Conservation (phyloP, 352 stramenopile genomes). For the Pythium utonaiense region DNA sequence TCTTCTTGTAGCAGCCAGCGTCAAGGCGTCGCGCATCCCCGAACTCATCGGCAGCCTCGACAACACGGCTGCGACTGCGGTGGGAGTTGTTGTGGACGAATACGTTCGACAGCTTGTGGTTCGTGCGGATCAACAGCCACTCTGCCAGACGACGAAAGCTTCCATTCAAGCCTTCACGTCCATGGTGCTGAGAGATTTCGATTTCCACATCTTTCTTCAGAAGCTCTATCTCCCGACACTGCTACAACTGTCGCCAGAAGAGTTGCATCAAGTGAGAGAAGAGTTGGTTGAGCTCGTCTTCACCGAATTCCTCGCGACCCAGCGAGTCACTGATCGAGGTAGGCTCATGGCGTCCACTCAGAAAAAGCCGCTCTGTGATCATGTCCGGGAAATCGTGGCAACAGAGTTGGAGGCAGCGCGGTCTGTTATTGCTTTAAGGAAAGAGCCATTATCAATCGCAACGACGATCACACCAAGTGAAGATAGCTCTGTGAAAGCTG, state of each 20-base stretch:
- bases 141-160: background rate
- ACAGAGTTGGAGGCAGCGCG: background rate
- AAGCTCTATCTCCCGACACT: constrained; percentile 1
- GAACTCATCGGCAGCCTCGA: constrained; percentile 83
- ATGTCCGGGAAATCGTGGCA: constrained; percentile 7
- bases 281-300: constrained; percentile 16
- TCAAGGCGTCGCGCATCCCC: constrained; percentile 52
- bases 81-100: constrained; percentile 75
- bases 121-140: constrained; percentile 15
- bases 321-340: background rate
- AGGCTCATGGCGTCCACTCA: background rate
- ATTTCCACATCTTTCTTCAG: constrained; percentile 31
- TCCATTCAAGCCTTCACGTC: constrained; percentile 37
- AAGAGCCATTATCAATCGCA: background rate
- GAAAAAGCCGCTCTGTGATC: background rate
- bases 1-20: constrained; percentile 56
- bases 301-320: constrained; percentile 13
- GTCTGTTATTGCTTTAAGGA: too few species aligned
- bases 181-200: constrained; percentile 54
- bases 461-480: background rate
- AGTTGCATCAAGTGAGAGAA: background rate
- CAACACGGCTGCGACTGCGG: constrained; percentile 61
- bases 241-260: background rate
- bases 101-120: constrained; percentile 64
- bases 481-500: background rate